Base-by-base conservation (phyloP, 495 filamentous ascomycete genomes). In the Platismatia glauca region DNA sequence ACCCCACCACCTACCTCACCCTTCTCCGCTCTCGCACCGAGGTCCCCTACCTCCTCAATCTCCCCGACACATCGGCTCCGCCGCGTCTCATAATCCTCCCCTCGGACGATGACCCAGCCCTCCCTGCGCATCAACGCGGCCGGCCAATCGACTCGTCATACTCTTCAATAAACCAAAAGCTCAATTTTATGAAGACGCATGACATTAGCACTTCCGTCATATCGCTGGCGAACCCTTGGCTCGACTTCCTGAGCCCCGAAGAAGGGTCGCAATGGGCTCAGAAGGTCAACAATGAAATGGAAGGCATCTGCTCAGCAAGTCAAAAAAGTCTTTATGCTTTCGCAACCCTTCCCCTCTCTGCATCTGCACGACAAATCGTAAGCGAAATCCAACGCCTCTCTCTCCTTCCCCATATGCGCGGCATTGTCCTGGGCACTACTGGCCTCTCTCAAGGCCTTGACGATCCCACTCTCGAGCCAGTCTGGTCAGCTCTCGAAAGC, bases 151-250 rank as follows among this genome's bases (percentile, higher is more conserved):
- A 88, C 33, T 74, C 80, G 3, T 84, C 87, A 60, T 94, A 89
- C 73, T 86, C 81, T 60, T 84, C 87, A 56, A 84, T 90, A 60
- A 71, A 74, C 6, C 77, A 86, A 61, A 96, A 95, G 59, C 78
- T 96, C 7, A 73, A 79, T 24, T 97, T 97, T 75, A 97, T 97
- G 93, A 79, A 89, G 68, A 80, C 75, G 9, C 93, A 97, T 70
- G 71, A 73, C 31, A 96, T 97, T 69, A 81, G 87, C 70, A 84
- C 84, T 59, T 95, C 89, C 22, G 86, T 96, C 12, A 83, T 97
- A 70, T 92, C 88, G 0, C 86, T 96, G 50, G 93, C 93, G 29
- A 97, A 97, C 71, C 93, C 93, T 1, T 97, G 93, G 93, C 82
- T 97, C 1, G 93, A 96, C 72, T 96, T 96, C 70, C 76, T 96